Percentiles rank a stretch among this genome's conserved stretches.
Conservation (phyloP, 129 eudicot genomes). For the Centrapalus pauciflorus region DNA sequence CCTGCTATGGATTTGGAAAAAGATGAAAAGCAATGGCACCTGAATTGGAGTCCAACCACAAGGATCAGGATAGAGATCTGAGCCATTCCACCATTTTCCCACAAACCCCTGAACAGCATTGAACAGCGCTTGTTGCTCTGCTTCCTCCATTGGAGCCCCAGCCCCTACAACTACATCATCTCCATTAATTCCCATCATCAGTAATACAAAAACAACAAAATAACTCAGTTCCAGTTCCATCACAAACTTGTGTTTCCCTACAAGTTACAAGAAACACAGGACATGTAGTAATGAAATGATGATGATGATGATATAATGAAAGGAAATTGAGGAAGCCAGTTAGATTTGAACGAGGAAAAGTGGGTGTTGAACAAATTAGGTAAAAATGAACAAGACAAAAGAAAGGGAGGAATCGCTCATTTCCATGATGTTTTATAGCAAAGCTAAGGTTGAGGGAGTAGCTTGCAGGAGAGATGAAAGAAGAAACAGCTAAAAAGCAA, state of each 20-base stretch:
- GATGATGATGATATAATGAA: conserved; percentile 19
- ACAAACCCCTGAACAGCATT: conserved; percentile 77
- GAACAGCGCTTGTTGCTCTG: conserved; percentile 66
- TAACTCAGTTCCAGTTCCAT: conserved; percentile 22
- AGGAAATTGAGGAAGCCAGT: conserved; percentile 9
- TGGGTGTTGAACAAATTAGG: conserved; percentile 9
- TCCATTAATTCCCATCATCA: conserved; percentile 30
- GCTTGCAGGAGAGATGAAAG: conserved; percentile 30
- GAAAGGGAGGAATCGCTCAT: conserved; percentile 19
- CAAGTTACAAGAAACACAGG: conserved; percentile 7
- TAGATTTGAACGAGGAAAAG: conserved; percentile 20
- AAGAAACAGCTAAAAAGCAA: conserved; percentile 27
- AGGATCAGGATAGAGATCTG: conserved; percentile 94
- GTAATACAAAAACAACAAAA: conserved; percentile 12
- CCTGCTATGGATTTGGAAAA: background rate
- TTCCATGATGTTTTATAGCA: conserved; percentile 37
- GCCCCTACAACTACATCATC: conserved; percentile 29
- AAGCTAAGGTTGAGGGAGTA: conserved; percentile 40
- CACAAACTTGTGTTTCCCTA: conserved; percentile 10
- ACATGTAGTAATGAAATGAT: conserved; percentile 27
- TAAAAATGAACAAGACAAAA: conserved; percentile 15
- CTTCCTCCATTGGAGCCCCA: conserved; percentile 66
- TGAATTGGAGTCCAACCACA: conserved; percentile 98
- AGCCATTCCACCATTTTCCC: conserved; percentile 91
- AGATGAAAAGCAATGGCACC: conserved; percentile 24